phyloP scores from a whole-genome alignment of 2,329 filamentous ascomycete genomes.

The Cercospora beticola region DNA sequence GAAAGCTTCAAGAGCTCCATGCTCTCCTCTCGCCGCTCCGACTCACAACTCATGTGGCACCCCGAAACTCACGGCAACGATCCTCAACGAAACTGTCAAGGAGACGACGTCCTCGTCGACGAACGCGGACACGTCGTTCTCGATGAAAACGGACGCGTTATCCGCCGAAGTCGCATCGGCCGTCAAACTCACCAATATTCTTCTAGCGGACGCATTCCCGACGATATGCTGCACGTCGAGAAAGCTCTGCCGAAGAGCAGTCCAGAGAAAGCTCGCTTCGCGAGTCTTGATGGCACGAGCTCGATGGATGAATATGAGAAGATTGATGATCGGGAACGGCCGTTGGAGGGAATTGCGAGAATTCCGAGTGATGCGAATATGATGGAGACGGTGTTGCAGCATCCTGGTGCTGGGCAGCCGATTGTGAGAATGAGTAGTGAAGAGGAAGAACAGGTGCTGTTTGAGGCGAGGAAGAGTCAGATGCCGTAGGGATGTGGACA shows the following conservation, averaged over 20 bases:
- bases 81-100: background rate
- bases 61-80: background rate
- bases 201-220: background rate
- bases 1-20: background rate
- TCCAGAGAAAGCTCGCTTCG: background rate
- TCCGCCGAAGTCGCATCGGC: background rate
- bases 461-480: constrained; percentile 1
- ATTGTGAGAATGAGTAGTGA: background rate
- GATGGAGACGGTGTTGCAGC: constrained; percentile 1
- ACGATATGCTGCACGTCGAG: constrained; percentile 3
- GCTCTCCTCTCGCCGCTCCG: constrained; percentile 2
- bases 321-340: background rate
- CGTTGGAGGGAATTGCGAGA: background rate
- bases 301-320: background rate
- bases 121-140: background rate
- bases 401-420: background rate
- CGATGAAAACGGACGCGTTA: background rate
- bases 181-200: background rate
- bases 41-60: background rate
- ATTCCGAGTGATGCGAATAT: constrained; percentile 8
- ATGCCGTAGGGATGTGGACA: background rate
- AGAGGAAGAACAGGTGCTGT: background rate
- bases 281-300: background rate
- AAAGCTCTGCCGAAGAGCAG: background rate
- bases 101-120: background rate